Evolutionary conservation across 2,329 filamentous ascomycete species (phyloP).

Genomic region (Botrytis hyacinthi): DNA sequence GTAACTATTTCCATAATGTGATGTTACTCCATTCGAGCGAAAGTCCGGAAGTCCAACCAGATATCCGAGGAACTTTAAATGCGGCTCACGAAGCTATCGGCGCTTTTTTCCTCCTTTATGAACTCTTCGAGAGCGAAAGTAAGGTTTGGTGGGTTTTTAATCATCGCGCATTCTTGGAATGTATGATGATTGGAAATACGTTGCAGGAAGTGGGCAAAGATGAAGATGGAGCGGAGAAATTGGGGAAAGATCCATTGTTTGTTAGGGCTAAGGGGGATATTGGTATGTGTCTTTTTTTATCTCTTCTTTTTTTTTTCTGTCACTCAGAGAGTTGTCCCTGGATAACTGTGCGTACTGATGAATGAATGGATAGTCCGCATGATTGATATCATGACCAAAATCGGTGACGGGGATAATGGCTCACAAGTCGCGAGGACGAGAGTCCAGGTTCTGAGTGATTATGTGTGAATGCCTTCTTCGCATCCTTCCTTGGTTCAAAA

Average conservation of each 20-base stretch:
- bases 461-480: slow-evolving; percentile 25
- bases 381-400: slow-evolving; percentile 62
- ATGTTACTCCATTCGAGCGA: slow-evolving; percentile 76
- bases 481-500: too few relatives aligned
- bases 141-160: slow-evolving; percentile 85
- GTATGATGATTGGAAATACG: slow-evolving; percentile 63
- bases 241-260: slow-evolving; percentile 55
- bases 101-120: slow-evolving; percentile 72
- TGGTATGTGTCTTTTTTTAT: slow-evolving; percentile 45
- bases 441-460: slow-evolving; percentile 57
- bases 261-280: slow-evolving; percentile 60
- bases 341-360: neutral
- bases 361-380: slow-evolving; percentile 49
- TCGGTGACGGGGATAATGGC: slow-evolving; percentile 54
- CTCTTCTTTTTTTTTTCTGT: neutral
- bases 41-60: slow-evolving; percentile 59
- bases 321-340: neutral
- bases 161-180: slow-evolving; percentile 76
- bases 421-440: slow-evolving; percentile 59
- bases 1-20: slow-evolving; percentile 79
- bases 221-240: slow-evolving; percentile 46
- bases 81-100: slow-evolving; percentile 73
- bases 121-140: slow-evolving; percentile 66
- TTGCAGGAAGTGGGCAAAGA: slow-evolving; percentile 52
- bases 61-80: slow-evolving; percentile 68